Base-by-base conservation (phyloP, 1,284 basidiomycete genomes). In the Pascua sp. region DNA sequence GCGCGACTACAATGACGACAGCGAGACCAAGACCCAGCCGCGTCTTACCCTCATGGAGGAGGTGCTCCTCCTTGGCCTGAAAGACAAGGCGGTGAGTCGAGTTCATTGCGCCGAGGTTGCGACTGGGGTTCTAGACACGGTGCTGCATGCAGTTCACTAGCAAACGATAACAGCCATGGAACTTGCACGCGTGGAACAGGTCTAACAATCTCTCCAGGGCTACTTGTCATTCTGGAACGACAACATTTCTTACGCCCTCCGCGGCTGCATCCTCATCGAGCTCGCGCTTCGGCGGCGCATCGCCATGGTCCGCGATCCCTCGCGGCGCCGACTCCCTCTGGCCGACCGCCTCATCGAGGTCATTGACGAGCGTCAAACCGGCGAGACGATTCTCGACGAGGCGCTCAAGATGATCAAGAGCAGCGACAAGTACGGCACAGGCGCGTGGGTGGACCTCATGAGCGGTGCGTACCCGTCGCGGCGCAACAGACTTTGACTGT, bases 151-250 rank as follows among this genome's bases (percentile, higher is more conserved):
- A 32, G 24, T 32, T 32, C 7, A 32, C 24, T 32, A 32, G 24
- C 24, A 32, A 32, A 32, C 24, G 24, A 32, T 32, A 32, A 32
- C 24, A 32, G 24, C 7, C 7, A 11, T 55, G 40, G 10, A 3
- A 45, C 24, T 3, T 13, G n/a, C n/a, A 17, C 16, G 24, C 13
- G 49, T 24, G 41, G 18, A 13, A 42, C 36, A 46, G 8, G 9
- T 45, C 24, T 41, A 39, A 40, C 41, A 4, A 51, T 50, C 44
- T 37, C 11, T 41, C 1, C 66, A 92, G 88, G 91, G 91, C 44
- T 94, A 94, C 74, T 84, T 95, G 16, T 93, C 91, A 1, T 95
- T 96, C 76, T 95, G 91, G 92, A 97, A 97, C 76, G 93, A 97
- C 80, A 96, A 95, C 78, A 97, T 96, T 65, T 95, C 91, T 0